phyloP scores from a whole-genome alignment of 2,329 filamentous ascomycete species.

The Saccharata proteae region DNA sequence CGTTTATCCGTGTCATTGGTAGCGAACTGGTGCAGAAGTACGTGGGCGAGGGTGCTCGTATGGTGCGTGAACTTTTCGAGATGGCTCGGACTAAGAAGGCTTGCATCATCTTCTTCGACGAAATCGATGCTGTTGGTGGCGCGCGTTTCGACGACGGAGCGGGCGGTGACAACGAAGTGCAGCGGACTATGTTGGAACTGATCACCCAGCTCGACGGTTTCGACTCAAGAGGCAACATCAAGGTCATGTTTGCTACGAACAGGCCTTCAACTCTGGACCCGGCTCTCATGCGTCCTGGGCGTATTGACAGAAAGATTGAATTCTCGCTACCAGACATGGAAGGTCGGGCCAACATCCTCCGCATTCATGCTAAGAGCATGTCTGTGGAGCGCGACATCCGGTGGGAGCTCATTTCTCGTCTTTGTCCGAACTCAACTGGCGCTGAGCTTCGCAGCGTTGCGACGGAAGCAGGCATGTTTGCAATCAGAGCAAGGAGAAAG shows the following conservation, averaged over 20 bases:
- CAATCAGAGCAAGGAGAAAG: slow-evolving; percentile 88
- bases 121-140: slow-evolving; percentile 92
- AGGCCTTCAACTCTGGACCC: slow-evolving; percentile 89
- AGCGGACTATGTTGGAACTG: slow-evolving; percentile 94
- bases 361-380: slow-evolving; percentile 99
- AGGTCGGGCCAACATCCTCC: slow-evolving; percentile 90
- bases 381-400: slow-evolving; percentile 96
- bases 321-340: slow-evolving; percentile 96
- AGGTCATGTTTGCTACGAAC: slow-evolving; percentile 99
- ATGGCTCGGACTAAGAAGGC: slow-evolving; percentile 99
- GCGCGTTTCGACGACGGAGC: slow-evolving; percentile 95
- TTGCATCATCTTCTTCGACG: slow-evolving; percentile 99
- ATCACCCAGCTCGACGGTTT: slow-evolving; percentile 97
- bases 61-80: slow-evolving; percentile 97
- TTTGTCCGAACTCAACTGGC: slow-evolving; percentile 95
- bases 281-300: slow-evolving; percentile 91
- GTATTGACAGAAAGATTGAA: slow-evolving; percentile 98
- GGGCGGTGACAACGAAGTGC: slow-evolving; percentile 93
- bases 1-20: slow-evolving; percentile 96
- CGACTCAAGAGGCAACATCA: slow-evolving; percentile 94
- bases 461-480: slow-evolving; percentile 97
- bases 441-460: slow-evolving; percentile 93
- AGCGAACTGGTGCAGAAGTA: slow-evolving; percentile 98
- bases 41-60: slow-evolving; percentile 92
- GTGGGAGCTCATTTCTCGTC: slow-evolving; percentile 94